phyloP scores from a whole-genome alignment of 2,329 filamentous ascomycete genomes.

The Ophiostoma ips region DNA sequence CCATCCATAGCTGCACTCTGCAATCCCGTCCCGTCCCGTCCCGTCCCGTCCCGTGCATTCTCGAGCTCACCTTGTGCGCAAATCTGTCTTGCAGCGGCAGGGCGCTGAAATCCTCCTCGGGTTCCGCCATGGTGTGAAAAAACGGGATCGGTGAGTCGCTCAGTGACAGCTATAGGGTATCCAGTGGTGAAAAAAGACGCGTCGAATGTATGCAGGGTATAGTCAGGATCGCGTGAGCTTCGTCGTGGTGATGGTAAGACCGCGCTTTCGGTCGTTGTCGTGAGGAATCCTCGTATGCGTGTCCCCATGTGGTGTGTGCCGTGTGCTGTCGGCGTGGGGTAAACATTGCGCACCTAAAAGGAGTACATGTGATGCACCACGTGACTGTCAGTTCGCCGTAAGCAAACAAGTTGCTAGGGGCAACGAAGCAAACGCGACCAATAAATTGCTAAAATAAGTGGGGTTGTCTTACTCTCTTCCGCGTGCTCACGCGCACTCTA shows the following conservation, averaged over 20 bases:
- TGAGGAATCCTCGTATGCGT: not conserved
- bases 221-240: not conserved
- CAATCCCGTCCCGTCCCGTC: no score
- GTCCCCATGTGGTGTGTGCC: not conserved
- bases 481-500: not conserved
- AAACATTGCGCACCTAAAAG: not conserved
- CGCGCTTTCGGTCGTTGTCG: not conserved
- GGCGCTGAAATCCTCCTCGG: constrained; percentile 70
- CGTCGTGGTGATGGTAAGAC: not conserved
- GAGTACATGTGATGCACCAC: not conserved
- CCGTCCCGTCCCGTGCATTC: not conserved
- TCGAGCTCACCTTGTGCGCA: constrained; percentile 53
- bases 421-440: not conserved
- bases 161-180: not conserved
- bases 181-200: not conserved
- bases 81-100: constrained; percentile 70
- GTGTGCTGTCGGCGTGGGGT: not conserved
- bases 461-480: not conserved
- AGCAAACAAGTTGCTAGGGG: not conserved
- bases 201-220: not conserved
- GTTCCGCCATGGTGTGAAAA: constrained; percentile 51
- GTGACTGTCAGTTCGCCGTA: not conserved
- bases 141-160: not conserved
- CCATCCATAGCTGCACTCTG: not conserved
- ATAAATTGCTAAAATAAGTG: not conserved